These are phyloP conservation scores for Blepharisma japonicum DNA, from an alignment of 73 alveolate species.

Conservation along the genomic window DNA sequence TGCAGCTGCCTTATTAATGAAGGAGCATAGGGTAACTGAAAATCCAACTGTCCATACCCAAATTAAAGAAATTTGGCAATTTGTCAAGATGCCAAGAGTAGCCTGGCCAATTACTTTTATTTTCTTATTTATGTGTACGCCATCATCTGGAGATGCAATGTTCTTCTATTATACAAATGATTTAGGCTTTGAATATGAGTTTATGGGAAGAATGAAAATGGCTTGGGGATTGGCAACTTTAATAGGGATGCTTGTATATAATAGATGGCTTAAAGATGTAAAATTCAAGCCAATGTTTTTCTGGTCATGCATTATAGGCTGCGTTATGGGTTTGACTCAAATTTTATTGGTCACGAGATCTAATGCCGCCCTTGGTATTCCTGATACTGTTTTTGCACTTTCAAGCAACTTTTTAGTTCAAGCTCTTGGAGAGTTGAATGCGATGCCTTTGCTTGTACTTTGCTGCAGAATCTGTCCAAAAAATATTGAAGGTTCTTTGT, in stretches of 20 bases:
- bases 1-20: slow-evolving; percentile 12
- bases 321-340: slow-evolving; percentile 41
- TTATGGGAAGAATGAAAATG: slow-evolving; percentile 37
- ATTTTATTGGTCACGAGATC: slow-evolving; percentile 50
- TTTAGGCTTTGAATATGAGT: slow-evolving; percentile 33
- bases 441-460: slow-evolving; percentile 78
- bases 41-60: not conserved
- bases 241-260: slow-evolving; percentile 59
- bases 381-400: slow-evolving; percentile 45
- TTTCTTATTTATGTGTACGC: slow-evolving; percentile 58
- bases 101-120: slow-evolving; percentile 56
- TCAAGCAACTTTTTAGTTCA: slow-evolving; percentile 40
- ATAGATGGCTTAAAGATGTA: slow-evolving; percentile 48
- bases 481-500: slow-evolving; percentile 78
- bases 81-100: slow-evolving; percentile 37
- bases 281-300: slow-evolving; percentile 51
- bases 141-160: slow-evolving; percentile 57
- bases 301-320: slow-evolving; percentile 46
- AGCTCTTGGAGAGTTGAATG: slow-evolving; percentile 55
- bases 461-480: slow-evolving; percentile 81
- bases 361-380: slow-evolving; percentile 45
- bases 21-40: slow-evolving; percentile 21
- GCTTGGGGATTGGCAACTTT: slow-evolving; percentile 55
- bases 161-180: slow-evolving; percentile 43
- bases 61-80: slow-evolving; percentile 33